Conservation (phyloP, 331 rosid genomes). For the Malus hybrid region DNA sequence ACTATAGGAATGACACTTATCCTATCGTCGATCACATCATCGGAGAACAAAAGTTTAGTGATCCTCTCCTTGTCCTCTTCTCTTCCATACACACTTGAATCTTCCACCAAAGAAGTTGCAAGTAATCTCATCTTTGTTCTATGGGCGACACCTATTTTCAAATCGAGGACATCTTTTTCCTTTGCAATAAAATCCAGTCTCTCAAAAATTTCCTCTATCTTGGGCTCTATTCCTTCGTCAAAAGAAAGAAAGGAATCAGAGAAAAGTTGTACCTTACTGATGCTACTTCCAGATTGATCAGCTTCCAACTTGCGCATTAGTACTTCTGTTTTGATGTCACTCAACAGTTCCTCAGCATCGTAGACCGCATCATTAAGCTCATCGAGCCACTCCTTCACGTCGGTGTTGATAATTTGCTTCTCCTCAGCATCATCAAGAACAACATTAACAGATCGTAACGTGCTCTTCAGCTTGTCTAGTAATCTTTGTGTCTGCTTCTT, state of each 20-base stretch:
- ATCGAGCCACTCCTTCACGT: not conserved
- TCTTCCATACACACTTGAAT: conserved; percentile 17
- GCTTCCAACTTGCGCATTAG: not conserved
- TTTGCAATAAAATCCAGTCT: conserved; percentile 6
- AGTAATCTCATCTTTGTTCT: not conserved
- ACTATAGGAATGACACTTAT: conserved; percentile 1
- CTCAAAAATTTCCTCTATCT: not conserved
- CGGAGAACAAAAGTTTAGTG: not conserved
- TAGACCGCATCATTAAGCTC: not conserved
- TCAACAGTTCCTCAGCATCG: not conserved
- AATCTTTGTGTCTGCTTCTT: not conserved
- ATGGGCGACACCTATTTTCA: not conserved
- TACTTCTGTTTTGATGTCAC: not conserved
- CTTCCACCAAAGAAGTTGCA: conserved; percentile 11
- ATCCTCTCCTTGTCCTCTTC: conserved; percentile 9
- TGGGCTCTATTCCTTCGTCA: not conserved
- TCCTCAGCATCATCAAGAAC: not conserved
- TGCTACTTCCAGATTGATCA: not conserved
- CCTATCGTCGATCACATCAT: not conserved
- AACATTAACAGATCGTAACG: not conserved
- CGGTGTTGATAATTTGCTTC: not conserved
- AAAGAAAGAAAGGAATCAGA: not conserved
- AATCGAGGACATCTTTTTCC: conserved; percentile 1
- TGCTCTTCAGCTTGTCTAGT: not conserved
- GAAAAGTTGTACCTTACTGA: not conserved